Evolutionary conservation across 1,284 basidiomycete species (phyloP), one percentile per base, ranked within the genome.

Genomic region (Golubevia sp.): DNA sequence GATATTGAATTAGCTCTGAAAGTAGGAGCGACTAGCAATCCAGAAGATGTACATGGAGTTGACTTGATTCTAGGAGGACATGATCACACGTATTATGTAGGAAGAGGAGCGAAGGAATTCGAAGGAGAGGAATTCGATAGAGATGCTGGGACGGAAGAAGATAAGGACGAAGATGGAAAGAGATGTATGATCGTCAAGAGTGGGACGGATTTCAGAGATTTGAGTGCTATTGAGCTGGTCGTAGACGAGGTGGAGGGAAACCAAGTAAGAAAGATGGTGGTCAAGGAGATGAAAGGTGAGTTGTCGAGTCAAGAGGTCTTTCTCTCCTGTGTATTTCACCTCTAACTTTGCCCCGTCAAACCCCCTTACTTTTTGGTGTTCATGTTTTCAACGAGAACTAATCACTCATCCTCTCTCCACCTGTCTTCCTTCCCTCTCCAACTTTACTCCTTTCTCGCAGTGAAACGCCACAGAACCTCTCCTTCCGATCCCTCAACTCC

Each of bases 51-150:
- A 49, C 93, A 97, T 68, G 94, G 94, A 5, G 90, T 91, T 0
- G 94, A 97, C 77, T 84, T 96, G 20, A 84, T 97, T 52, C 87
- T 96, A 5, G 94, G 94, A 2, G 94, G 94, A 0, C 94, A 97
- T 71, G 94, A 97, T 76, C 94, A 97, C 71, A 85, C 91, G 3
- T 94, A 93, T 85, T 92, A 91, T 84, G 88, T 91, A 55, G 90
- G 92, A 11, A 90, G 88, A 74, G 94, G 93, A 2, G 88, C 90
- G 1, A 86, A 86, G 20, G 79, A 85, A 2, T 96, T 92, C 92
- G 88, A 92, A 26, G 88, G 88, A 49, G 91, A 89, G 64, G 88
- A 91, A 63, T 84, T 88, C 20, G 85, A 85, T 0, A 81, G 86
- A 3, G 87, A 88, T 13, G 87, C 92, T 1, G 93, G 93, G 11